phyloP scores from a whole-genome alignment of 2,329 filamentous ascomycete genomes.

The Curvularia verruculosa region DNA sequence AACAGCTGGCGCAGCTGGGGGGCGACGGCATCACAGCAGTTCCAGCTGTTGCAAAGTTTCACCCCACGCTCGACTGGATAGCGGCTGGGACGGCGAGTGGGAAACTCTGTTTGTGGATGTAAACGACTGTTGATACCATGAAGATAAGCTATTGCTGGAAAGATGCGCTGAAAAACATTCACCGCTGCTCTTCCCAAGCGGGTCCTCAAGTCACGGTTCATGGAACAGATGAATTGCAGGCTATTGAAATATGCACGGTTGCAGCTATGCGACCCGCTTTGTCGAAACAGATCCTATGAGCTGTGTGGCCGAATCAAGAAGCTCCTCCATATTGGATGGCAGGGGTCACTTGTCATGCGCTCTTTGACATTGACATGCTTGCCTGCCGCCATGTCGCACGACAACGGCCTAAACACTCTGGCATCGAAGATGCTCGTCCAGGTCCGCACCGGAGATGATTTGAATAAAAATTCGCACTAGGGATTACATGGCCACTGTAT shows the following conservation, averaged over 20 bases:
- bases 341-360: conserved; percentile 6
- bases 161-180: conserved; percentile 4
- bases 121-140: conserved; percentile 5
- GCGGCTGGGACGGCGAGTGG: conserved; percentile 90
- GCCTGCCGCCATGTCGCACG: neutral
- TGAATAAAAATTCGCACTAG: neutral
- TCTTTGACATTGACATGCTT: neutral
- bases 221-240: neutral
- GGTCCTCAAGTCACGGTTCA: neutral
- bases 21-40: conserved; percentile 94
- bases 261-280: conserved; percentile 3
- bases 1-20: conserved; percentile 85
- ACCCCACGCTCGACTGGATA: conserved; percentile 87
- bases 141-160: neutral
- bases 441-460: neutral
- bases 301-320: conserved; percentile 8
- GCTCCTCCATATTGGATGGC: conserved; percentile 12
- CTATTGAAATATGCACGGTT: conserved; percentile 7
- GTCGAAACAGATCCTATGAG: neutral
- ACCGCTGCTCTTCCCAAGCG: conserved; percentile 8
- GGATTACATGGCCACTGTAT: neutral
- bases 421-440: neutral
- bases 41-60: conserved; percentile 89
- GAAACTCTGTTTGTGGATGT: conserved; percentile 92
- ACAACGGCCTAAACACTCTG: neutral